Conservation (phyloP, 1,284 basidiomycete genomes). For the Agaricales sp. region DNA sequence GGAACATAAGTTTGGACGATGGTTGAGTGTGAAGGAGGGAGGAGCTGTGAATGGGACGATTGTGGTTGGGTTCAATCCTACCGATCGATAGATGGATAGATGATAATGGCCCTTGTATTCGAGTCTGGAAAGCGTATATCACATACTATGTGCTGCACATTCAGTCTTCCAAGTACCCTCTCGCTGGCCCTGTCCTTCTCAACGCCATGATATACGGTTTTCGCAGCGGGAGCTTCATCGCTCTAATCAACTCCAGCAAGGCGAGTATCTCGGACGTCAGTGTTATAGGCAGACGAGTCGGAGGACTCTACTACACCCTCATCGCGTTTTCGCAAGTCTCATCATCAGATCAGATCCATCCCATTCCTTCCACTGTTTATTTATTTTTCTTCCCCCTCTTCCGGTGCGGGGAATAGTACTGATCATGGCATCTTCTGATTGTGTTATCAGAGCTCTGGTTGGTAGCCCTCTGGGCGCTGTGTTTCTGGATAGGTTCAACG, state of each 20-base stretch:
- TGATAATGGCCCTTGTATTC: too few relatives aligned
- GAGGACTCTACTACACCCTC: constrained; percentile 47
- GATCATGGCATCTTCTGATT: neutral
- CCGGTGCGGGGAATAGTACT: too few relatives aligned
- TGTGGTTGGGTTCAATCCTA: constrained; percentile 1
- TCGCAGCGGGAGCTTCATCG: constrained; percentile 45
- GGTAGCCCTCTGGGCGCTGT: constrained; percentile 52
- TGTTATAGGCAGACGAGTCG: constrained; percentile 49
- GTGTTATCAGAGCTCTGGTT: constrained; percentile 35
- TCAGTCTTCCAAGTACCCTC: too few relatives aligned
- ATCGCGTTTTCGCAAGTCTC: constrained; percentile 60
- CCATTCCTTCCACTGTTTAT: too few relatives aligned
- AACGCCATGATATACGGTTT: constrained; percentile 53
- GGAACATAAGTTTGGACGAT: constrained; percentile 85
- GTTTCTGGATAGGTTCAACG: constrained; percentile 32
- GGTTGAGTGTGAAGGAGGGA: constrained; percentile 56
- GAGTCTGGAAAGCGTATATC: too few relatives aligned
- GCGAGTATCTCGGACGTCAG: constrained; percentile 48
- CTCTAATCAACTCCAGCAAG: constrained; percentile 49
- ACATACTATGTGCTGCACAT: too few relatives aligned
- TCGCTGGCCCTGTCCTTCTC: too few relatives aligned
- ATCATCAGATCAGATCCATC: neutral
- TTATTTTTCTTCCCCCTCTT: too few relatives aligned
- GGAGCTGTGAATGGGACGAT: constrained; percentile 1
- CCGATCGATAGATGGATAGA: too few relatives aligned